Evolutionary conservation across 257 asterid genomes (phyloP).

Genomic region (Solanum chmielewskii): DNA sequence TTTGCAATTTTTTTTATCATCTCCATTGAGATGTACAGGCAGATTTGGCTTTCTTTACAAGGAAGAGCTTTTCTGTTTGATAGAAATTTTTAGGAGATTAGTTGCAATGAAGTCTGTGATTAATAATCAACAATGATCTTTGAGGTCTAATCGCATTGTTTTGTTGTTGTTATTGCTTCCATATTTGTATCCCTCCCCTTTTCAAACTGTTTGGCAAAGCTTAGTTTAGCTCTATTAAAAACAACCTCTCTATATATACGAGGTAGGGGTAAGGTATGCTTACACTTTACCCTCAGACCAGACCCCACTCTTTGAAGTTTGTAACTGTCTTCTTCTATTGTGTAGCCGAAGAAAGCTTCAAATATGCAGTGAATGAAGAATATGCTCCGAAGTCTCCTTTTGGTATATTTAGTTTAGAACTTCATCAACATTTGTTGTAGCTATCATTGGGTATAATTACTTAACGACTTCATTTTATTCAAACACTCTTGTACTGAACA

Average conservation of each 20-base stretch:
- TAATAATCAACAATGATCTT: neutral
- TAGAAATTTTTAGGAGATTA: neutral
- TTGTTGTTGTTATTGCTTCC: neutral
- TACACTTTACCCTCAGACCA: neutral
- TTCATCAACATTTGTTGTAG: neutral
- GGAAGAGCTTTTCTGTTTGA: neutral
- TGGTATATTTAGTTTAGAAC: neutral
- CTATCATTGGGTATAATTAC: fast-evolving
- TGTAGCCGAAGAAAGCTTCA: neutral
- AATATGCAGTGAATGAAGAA: neutral
- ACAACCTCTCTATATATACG: neutral
- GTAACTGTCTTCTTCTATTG: neutral
- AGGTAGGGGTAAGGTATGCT: neutral
- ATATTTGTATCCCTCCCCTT: neutral
- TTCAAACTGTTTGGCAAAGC: neutral
- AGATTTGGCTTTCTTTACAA: neutral
- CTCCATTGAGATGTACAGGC: neutral
- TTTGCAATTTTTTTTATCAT: neutral
- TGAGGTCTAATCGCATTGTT: neutral
- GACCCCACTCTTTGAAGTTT: neutral
- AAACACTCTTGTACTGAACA: neutral
- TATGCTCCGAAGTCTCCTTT: neutral
- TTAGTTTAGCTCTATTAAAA: neutral
- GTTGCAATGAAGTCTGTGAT: neutral
- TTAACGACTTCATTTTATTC: neutral